Base-by-base conservation (phyloP, 768 basidiomycete genomes). In the Panaeolus cyanescens region DNA sequence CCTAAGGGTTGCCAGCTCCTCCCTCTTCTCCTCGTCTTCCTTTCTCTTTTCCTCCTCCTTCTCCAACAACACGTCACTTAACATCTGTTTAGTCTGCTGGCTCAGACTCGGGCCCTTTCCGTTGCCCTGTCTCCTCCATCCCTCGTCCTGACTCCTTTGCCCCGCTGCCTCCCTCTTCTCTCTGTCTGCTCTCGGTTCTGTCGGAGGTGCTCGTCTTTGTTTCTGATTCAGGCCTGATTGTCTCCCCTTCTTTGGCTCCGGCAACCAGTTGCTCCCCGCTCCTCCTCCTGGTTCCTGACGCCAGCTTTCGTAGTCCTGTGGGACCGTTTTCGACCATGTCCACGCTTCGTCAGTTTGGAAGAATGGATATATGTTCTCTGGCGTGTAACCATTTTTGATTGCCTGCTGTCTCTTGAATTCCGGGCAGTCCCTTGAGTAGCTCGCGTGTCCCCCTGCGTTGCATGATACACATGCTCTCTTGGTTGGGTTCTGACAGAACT, bases 301-400 rank as follows among this genome's bases (percentile, higher is more conserved):
- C n/a, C n/a, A n/a, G n/a, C n/a, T n/a, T n/a, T n/a, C n/a, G n/a
- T n/a, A n/a, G 32, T 32, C 31, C 55, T 4, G 12, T 6, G 55
- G 31, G 6, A n/a, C 19, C 19, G 19, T 56, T 2, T 30, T 2
- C 15, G 30, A 15, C 64, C 67, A 67, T 6, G 67, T 67, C 67
- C 63, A 66, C 2, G 63, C 39, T 25, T 66, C 65, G 6, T 40
- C 40, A 7, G 67, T 55, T 1, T 64, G 70, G 54, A 55, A 67
- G 65, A 62, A 72, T 0, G 65, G 67, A 8, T 67, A 25, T 10
- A 9, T 5, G 55, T 70, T 70, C 32, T 70, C 71, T n/a, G 66
- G 67, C 40, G 62, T 55, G 4, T 39, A 3, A 13, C 28, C 12
- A 22, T 67, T 54, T 15, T 36, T 33, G 2, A 70, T 67, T 1